Conservation (phyloP, 106 monocot species). For the Dendrobium nobile region DNA sequence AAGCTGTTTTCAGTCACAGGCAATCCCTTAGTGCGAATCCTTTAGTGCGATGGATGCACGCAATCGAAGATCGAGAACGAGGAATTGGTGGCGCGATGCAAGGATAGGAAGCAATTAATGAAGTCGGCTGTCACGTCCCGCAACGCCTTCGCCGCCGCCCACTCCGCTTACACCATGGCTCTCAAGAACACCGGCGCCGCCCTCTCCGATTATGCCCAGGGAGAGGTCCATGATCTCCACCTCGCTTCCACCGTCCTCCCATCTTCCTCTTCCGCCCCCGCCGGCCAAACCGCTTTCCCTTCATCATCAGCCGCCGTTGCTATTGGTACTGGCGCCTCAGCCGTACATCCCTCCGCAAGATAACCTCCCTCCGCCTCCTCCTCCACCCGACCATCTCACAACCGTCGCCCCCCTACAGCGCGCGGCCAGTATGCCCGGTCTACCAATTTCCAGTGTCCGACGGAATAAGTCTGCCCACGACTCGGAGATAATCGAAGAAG, state of each 20-base stretch:
- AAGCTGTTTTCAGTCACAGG: too few relatives aligned
- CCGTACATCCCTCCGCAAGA: slow-evolving; percentile 26
- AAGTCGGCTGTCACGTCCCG: slow-evolving; percentile 51
- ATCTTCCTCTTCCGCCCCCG: slow-evolving; percentile 1
- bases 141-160: slow-evolving; percentile 91
- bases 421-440: slow-evolving; percentile 69
- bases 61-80: slow-evolving; percentile 82
- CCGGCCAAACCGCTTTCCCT: slow-evolving; percentile 6
- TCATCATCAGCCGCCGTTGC: slow-evolving; percentile 9
- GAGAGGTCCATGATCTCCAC: slow-evolving; percentile 18
- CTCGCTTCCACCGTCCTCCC: slow-evolving; percentile 9
- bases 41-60: slow-evolving; percentile 51
- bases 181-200: slow-evolving; percentile 81
- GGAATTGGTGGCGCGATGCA: slow-evolving; percentile 72
- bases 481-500: slow-evolving; percentile 55
- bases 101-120: slow-evolving; percentile 66
- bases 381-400: slow-evolving; percentile 44
- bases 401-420: slow-evolving; percentile 46
- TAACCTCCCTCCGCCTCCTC: slow-evolving; percentile 49
- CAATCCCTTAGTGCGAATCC: slow-evolving; percentile 3
- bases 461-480: slow-evolving; percentile 13
- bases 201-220: slow-evolving; percentile 60
- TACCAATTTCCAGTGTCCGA: slow-evolving; percentile 18
- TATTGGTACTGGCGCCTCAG: not conserved
- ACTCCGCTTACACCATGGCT: slow-evolving; percentile 57